Evolutionary conservation across 2,329 filamentous ascomycete genomes (phyloP).

Genomic region (Talaromyces sp.): DNA sequence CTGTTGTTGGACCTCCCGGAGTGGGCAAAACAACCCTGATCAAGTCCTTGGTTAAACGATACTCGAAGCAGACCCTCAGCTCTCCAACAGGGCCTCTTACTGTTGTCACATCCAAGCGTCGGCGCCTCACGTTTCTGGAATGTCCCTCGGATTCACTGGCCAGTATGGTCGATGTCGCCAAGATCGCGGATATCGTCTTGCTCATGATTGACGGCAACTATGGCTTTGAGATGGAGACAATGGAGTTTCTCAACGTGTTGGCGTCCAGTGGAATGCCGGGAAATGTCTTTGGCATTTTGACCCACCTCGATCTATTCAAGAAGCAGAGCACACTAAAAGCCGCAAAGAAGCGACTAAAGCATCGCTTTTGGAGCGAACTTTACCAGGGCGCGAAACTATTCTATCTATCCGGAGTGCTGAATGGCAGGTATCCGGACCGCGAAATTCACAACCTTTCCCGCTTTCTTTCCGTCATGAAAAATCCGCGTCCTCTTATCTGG

Average conservation of each 20-base stretch:
- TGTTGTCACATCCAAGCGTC: conserved; percentile 91
- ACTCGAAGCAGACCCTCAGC: conserved; percentile 90
- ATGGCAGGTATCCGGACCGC: conserved; percentile 91
- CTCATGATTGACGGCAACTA: conserved; percentile 99
- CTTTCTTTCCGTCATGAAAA: conserved; percentile 98
- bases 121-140: conserved; percentile 91
- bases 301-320: conserved; percentile 89
- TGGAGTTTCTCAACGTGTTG: conserved; percentile 95
- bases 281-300: conserved; percentile 95
- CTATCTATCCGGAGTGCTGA: conserved; percentile 92
- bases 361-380: conserved; percentile 91
- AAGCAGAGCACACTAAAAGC: conserved; percentile 88
- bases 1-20: conserved; percentile 89
- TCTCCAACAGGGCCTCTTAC: conserved; percentile 89
- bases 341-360: conserved; percentile 93
- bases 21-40: conserved; percentile 89
- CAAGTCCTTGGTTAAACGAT: conserved; percentile 88
- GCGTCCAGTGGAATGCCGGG: conserved; percentile 96
- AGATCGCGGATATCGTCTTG: conserved; percentile 93
- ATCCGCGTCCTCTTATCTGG: conserved; percentile 92
- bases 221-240: conserved; percentile 99
- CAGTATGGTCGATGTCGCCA: conserved; percentile 93
- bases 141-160: conserved; percentile 90
- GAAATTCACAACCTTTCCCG: conserved; percentile 93
- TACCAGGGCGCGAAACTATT: conserved; percentile 97